Base-by-base conservation (phyloP, 129 eudicot genomes). In the Calendula officinalis region DNA sequence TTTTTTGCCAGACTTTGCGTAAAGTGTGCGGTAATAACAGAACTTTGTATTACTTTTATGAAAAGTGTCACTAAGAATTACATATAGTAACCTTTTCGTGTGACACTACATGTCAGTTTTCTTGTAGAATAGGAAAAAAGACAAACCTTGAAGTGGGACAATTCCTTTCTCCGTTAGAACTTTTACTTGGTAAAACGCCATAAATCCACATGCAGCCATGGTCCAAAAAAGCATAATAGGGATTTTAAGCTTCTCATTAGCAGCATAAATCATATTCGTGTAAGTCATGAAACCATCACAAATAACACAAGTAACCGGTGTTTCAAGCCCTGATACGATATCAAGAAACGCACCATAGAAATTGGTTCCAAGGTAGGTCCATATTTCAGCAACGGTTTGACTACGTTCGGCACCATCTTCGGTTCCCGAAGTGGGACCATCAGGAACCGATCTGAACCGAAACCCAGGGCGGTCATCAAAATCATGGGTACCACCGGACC, bases 391-490 rank as follows among this genome's bases (percentile, higher is more conserved):
- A 10, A n/a, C 4, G n/a, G 30, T 56, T 73, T 77, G 84, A 37
- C 84, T 81, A 45, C 69, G 39, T 4, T 61, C 35, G 15, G 5
- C 72, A 15, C 71, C 80, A 8, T 69, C 66, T 7, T 80, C 82
- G 6, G 77, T 10, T 2, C 79, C 68, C 6, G 84, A 58, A 27
- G 75, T 72, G 4, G 75, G 80, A 7, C 87, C 87, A 61, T 81
- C 91, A 6, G 87, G 91, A 43, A 84, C 75, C 47, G 84, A n/a
- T 49, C 67, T 73, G 69, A 81, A 84, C 11, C 68, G 75, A 67
- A 84, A 84, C 34, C 72, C 82, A 4, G 86, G 77, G 22, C 70
- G 32, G 30, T 77, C 78, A 17, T 50, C 76, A 0, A 81, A 43
- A 57, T 73, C 50, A n/a, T 40, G 1, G 46, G 66, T 27, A 16